These are phyloP conservation scores for Endocalyx cinctus DNA, from an alignment of 2,329 filamentous ascomycete species.

Conservation along the genomic window DNA sequence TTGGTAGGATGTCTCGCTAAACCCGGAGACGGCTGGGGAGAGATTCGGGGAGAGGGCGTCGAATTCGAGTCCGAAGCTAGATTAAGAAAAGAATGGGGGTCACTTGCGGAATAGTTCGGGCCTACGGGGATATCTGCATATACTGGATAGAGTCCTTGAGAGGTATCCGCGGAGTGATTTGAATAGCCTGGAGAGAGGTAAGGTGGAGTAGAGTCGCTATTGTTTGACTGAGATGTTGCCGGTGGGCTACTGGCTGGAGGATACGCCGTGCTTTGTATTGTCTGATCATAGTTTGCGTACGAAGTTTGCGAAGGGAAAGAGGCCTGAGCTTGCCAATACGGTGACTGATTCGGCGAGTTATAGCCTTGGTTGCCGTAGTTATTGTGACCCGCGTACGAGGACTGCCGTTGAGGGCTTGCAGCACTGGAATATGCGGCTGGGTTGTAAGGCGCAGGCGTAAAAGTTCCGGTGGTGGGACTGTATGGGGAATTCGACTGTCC, in stretches of 20 bases:
- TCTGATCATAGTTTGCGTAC: constrained; percentile 36
- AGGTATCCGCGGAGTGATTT: too few relatives aligned
- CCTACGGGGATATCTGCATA: constrained; percentile 50
- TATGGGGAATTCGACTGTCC: constrained; percentile 29
- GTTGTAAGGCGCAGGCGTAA: constrained; percentile 53
- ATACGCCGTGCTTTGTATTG: constrained; percentile 33
- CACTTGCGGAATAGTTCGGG: constrained; percentile 43
- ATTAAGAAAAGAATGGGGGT: constrained; percentile 41
- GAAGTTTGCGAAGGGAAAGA: constrained; percentile 20
- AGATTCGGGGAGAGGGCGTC: constrained; percentile 42
- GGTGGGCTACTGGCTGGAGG: constrained; percentile 17
- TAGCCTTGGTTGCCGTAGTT: constrained; percentile 34
- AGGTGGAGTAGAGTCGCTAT: too few relatives aligned
- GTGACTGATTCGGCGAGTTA: constrained; percentile 22
- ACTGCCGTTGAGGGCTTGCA: constrained; percentile 43
- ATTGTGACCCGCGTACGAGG: constrained; percentile 47
- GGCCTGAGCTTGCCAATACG: constrained; percentile 25
- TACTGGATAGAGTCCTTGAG: constrained; percentile 47
- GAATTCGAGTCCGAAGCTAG: constrained; percentile 46
- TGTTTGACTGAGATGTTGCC: constrained; percentile 17
- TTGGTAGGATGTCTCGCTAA: constrained; percentile 56
- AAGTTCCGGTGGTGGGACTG: constrained; percentile 37
- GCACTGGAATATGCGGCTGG: constrained; percentile 53
- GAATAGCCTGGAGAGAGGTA: constrained; percentile 31
- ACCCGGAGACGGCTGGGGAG: constrained; percentile 38